These are phyloP conservation scores for Yarrowia keelungensis DNA, from an alignment of 805 yeast genomes.

Conservation along the genomic window DNA sequence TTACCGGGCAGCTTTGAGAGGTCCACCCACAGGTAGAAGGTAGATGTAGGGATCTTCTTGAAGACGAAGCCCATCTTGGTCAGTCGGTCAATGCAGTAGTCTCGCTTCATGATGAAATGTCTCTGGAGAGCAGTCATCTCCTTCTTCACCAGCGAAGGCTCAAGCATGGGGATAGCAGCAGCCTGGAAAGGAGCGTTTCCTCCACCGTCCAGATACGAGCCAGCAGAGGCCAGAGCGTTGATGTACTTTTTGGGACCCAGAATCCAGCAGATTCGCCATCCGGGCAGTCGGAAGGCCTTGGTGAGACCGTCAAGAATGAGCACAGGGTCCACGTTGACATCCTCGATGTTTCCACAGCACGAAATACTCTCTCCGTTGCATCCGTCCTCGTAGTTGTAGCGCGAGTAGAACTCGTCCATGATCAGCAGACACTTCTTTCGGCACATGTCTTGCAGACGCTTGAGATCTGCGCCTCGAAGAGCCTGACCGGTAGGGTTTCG, in stretches of 20 bases:
- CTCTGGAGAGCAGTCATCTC: conserved; percentile 66
- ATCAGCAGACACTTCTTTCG: conserved; percentile 60
- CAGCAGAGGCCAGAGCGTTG: conserved; percentile 62
- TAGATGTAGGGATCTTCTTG: conserved; percentile 60
- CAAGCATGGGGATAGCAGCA: conserved; percentile 62
- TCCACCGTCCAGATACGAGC: conserved; percentile 67
- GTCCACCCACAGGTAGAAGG: conserved; percentile 67
- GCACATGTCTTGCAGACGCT: conserved; percentile 60
- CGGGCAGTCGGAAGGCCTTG: conserved; percentile 67
- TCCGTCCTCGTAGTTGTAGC: conserved; percentile 61
- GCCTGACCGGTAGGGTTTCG: conserved; percentile 68
- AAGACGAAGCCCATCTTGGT: conserved; percentile 62
- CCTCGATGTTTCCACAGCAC: conserved; percentile 60
- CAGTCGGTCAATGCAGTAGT: conserved; percentile 59
- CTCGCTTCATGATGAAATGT: conserved; percentile 65
- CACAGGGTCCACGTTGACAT: conserved; percentile 65
- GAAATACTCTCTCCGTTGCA: conserved; percentile 61
- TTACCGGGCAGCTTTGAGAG: conserved; percentile 63
- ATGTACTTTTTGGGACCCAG: conserved; percentile 68
- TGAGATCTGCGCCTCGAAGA: conserved; percentile 57
- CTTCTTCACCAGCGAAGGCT: conserved; percentile 57
- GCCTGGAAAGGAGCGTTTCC: conserved; percentile 67
- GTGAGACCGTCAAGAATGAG: conserved; percentile 66
- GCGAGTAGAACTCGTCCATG: conserved; percentile 69
- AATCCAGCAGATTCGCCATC: conserved; percentile 71